Evolutionary conservation across 1,284 basidiomycete species (phyloP).

Genomic region (Erythrobasidium hasegawianum): DNA sequence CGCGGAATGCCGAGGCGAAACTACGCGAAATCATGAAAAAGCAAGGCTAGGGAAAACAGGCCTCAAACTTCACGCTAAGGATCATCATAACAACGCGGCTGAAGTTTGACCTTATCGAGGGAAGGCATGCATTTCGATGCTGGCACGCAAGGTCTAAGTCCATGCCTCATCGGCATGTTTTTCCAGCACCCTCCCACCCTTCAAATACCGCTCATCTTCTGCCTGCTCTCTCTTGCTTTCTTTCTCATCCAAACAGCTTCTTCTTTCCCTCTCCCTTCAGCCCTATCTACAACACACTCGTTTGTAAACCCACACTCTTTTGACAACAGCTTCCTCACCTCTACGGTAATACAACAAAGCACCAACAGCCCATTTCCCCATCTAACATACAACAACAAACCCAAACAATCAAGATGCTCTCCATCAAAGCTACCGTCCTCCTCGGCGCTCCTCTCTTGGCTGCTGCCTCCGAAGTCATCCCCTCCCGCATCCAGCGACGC

Average conservation of each 20-base stretch:
- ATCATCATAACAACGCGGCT: no score
- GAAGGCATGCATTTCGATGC: no score
- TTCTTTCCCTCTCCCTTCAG: not conserved
- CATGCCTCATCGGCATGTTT: no score
- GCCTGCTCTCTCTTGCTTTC: not conserved
- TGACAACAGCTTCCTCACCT: not conserved
- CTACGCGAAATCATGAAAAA: no score
- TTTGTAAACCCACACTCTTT: conserved; percentile 3
- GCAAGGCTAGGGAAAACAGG: no score
- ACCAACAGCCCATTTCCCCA: not conserved
- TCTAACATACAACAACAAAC: not conserved
- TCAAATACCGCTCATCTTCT: no score
- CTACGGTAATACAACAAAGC: not conserved
- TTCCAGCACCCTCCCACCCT: no score
- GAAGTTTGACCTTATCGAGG: no score
- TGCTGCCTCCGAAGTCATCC: not conserved
- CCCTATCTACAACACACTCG: not conserved
- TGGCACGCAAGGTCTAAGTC: no score
- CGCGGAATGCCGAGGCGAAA: no score
- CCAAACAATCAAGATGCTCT: not conserved
- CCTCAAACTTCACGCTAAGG: no score
- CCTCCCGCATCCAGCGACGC: not conserved
- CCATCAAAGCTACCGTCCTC: not conserved
- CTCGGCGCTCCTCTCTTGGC: conserved; percentile 4
- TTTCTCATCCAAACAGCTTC: not conserved